Percentiles rank a stretch among this genome's conserved stretches.
Evolutionary conservation across 192 early-diverging fungal genomes (phyloP).

Genomic region (Rhizophagus sp.): DNA sequence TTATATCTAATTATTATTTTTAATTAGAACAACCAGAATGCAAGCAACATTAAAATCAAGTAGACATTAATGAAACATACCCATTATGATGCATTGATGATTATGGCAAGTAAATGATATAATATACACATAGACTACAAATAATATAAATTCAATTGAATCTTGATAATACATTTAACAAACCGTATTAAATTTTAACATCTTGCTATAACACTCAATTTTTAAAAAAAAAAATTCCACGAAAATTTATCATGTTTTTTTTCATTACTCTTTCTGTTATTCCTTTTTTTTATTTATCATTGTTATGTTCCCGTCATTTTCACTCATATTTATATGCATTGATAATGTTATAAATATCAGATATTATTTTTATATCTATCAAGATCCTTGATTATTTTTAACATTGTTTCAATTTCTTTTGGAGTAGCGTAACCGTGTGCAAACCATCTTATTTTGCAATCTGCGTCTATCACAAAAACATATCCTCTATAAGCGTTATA

Average conservation of each 20-base stretch:
- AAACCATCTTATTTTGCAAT: slow-evolving; percentile 60
- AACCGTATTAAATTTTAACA: too few relatives aligned
- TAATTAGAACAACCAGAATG: slow-evolving; percentile 12
- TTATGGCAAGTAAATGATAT: too few relatives aligned
- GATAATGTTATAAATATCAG: not conserved
- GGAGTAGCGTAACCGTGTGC: slow-evolving; percentile 52
- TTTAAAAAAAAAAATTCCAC: not conserved
- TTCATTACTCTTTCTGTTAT: not conserved
- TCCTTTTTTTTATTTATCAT: not conserved
- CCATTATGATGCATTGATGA: too few relatives aligned
- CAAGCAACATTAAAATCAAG: slow-evolving; percentile 18
- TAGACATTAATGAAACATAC: not conserved
- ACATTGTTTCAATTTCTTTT: slow-evolving; percentile 42
- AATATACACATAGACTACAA: too few relatives aligned
- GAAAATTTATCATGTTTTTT: not conserved
- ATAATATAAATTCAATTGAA: too few relatives aligned
- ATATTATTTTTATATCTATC: not conserved
- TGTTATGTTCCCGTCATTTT: not conserved
- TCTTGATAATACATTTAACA: too few relatives aligned
- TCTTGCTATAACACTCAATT: too few relatives aligned
- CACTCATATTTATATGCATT: not conserved
- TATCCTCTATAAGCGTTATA: slow-evolving; percentile 59
- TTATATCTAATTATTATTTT: not conserved
- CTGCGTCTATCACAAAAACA: slow-evolving; percentile 52
- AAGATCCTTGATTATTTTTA: slow-evolving; percentile 3